Evolutionary conservation across 805 yeast genomes (phyloP).

Genomic region (Candida nanaspora): DNA sequence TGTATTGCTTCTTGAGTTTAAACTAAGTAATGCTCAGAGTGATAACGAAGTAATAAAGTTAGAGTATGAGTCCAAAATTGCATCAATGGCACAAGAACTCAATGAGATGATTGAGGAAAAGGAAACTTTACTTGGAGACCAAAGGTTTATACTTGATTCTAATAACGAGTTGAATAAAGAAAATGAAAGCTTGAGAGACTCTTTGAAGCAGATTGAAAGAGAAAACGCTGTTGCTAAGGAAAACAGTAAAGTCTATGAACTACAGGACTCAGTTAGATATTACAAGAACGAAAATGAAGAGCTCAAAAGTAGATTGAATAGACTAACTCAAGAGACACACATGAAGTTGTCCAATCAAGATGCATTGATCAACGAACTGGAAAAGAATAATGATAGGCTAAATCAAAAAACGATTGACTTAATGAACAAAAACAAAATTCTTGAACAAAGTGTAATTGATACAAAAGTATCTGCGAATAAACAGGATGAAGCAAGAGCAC

Average conservation of each 20-base stretch:
- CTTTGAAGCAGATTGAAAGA: slow-evolving; percentile 10
- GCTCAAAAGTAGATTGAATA: neutral
- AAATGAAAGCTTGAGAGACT: slow-evolving; percentile 18
- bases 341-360: slow-evolving; percentile 2
- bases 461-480: slow-evolving; percentile 3
- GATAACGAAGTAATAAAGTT: neutral
- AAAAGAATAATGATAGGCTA: slow-evolving; percentile 1
- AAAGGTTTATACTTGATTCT: slow-evolving; percentile 18
- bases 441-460: slow-evolving; percentile 8
- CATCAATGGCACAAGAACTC: slow-evolving; percentile 18
- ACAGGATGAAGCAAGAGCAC: slow-evolving; percentile 21
- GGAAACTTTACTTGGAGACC: slow-evolving; percentile 19
- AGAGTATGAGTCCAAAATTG: slow-evolving; percentile 5
- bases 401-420: slow-evolving; percentile 16
- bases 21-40: slow-evolving; percentile 1
- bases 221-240: neutral
- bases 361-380: neutral
- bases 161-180: slow-evolving; percentile 17
- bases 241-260: slow-evolving; percentile 1
- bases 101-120: slow-evolving; percentile 24
- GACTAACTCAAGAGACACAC: neutral
- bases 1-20: slow-evolving; percentile 9
- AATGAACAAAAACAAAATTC: slow-evolving; percentile 7
- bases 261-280: slow-evolving; percentile 10
- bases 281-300: slow-evolving; percentile 13